Evolutionary conservation across 345 rosid genomes (phyloP), one percentile per base, ranked within the genome.

Genomic region (Gossypium arboreum): DNA sequence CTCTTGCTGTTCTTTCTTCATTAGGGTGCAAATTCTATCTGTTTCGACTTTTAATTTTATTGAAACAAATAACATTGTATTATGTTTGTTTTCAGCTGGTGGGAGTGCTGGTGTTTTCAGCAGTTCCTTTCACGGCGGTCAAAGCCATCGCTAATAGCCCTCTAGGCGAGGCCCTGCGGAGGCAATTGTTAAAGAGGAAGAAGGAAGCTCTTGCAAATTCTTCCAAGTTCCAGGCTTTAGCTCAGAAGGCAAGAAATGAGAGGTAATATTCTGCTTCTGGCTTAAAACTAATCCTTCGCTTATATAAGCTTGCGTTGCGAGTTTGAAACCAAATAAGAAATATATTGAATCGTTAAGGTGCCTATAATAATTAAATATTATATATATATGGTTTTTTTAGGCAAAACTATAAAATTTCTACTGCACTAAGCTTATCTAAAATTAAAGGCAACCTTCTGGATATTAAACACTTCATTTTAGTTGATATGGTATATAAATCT

Each of bases 61-160:
- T 18, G 8, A 10, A 9, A 41, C 22, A 59, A 16, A 7, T 7
- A 27, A 8, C 27, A 52, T n/a, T n/a, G 34, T 66, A 3, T 9
- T 64, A 44, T 16, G 17, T 63, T 25, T 50, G n/a, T 43, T 71
- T 45, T 41, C 13, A 94, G 98, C 92, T 92, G 18, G 97, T 89
- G 9, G 97, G 97, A 27, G 95, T 94, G 75, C 80, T 94, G 78
- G 88, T 92, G 12, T 90, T 94, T 86, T 94, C 97, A 34, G 97
- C 97, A 70, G 82, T 91, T 71, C 98, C 98, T 0, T 94, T 92
- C 85, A 91, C 95, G 44, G 94, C 85, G 25, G 98, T 94, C 56
- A 94, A 92, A 81, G 97, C 97, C 82, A 87, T 94, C 17, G 98
- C 98, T 9, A 94, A 91, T 67, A 90, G 98, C 76, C 89, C 95